A percentile compares a stretch with the other conserved stretches of the same genome.
These are phyloP conservation scores for Gossypium trilobum DNA, from an alignment of 441 rosid genomes.

Conservation along the genomic window DNA sequence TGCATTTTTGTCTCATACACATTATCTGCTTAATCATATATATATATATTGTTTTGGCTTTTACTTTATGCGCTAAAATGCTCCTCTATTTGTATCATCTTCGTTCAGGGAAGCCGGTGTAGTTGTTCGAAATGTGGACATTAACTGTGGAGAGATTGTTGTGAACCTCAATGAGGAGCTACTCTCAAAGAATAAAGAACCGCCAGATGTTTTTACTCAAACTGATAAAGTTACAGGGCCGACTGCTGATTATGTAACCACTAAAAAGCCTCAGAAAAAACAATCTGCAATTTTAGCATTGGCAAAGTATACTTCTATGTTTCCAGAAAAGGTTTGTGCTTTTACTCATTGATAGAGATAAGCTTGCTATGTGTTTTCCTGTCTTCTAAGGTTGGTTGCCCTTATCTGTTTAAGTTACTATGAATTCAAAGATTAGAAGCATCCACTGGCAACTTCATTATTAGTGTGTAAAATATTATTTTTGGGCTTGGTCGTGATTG, in stretches of 20 bases:
- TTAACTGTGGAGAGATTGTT: conserved; percentile 60
- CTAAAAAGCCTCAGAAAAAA: conserved; percentile 38
- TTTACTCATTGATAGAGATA: background rate
- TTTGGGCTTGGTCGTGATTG: conserved; percentile 11
- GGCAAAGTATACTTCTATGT: conserved; percentile 47
- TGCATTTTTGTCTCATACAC: background rate
- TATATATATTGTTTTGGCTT: conserved; percentile 11
- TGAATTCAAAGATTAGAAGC: background rate
- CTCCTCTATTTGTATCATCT: conserved; percentile 18
- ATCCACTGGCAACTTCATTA: background rate
- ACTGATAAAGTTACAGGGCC: conserved; percentile 28
- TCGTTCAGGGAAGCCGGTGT: conserved; percentile 71
- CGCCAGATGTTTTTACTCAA: conserved; percentile 32
- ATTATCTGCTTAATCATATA: conserved; percentile 9
- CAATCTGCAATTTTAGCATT: conserved; percentile 40
- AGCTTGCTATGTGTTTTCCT: background rate
- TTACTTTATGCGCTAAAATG: conserved; percentile 14
- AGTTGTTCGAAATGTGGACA: conserved; percentile 53
- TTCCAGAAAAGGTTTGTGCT: conserved; percentile 83
- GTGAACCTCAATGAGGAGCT: conserved; percentile 69
- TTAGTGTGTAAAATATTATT: background rate
- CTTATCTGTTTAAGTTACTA: background rate
- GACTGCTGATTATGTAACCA: conserved; percentile 28
- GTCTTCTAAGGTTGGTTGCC: background rate
- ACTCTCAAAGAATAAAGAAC: conserved; percentile 46